Evolutionary conservation across 2,329 filamentous ascomycete species (phyloP).

Genomic region (Colletotrichum liriopes): DNA sequence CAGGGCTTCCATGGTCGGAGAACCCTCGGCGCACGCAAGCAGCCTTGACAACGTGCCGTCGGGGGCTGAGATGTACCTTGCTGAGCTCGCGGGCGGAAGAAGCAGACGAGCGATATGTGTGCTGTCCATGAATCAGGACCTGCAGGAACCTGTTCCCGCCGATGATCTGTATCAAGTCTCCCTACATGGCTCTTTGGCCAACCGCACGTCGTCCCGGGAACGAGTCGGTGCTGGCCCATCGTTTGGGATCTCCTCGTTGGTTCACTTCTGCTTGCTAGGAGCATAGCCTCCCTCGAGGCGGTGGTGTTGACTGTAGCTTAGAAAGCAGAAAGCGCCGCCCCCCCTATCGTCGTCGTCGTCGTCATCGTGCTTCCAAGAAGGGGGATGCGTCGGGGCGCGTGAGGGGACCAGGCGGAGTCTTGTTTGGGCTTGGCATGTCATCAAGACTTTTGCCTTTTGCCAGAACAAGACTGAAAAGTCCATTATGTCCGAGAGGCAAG

Average conservation of each 20-base stretch:
- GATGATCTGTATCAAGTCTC: neutral
- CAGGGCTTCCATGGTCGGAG: neutral
- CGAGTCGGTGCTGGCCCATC: neutral
- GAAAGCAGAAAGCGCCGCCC: neutral
- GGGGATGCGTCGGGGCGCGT: neutral
- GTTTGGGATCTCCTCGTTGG: neutral
- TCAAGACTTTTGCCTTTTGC: neutral
- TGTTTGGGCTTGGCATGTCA: constrained; percentile 35
- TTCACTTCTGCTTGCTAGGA: too few relatives aligned
- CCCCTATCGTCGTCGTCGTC: constrained; percentile 5
- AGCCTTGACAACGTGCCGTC: neutral
- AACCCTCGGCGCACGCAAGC: neutral
- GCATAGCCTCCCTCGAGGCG: neutral
- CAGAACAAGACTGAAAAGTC: neutral
- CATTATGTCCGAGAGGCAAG: constrained; percentile 17
- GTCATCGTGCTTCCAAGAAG: constrained; percentile 25
- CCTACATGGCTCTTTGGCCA: neutral
- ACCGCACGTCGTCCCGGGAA: neutral
- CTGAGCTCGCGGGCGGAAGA: neutral
- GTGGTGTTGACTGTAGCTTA: neutral
- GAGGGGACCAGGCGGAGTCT: neutral
- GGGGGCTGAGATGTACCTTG: too few relatives aligned
- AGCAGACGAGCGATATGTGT: neutral
- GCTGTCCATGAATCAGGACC: neutral
- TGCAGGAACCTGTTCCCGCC: neutral